phyloP scores from a whole-genome alignment of 2,329 filamentous ascomycete genomes.

The Fusarium sp. region DNA sequence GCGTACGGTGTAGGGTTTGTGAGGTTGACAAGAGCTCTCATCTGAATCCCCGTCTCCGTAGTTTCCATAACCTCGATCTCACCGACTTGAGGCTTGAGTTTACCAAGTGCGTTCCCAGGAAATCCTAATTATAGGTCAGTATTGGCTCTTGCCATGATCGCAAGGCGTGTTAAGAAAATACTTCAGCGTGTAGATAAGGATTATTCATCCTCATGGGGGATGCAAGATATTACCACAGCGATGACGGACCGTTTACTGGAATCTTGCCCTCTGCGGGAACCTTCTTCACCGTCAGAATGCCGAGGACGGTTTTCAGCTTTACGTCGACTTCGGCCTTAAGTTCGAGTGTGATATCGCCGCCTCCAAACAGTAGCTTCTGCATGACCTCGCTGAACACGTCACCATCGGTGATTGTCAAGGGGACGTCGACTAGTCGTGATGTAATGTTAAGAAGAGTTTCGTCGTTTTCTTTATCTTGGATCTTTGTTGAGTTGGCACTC shows the following conservation, averaged over 20 bases:
- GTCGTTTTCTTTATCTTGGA: constrained; percentile 63
- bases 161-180: constrained; percentile 45
- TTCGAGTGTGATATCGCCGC: constrained; percentile 72
- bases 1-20: constrained; percentile 92
- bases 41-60: constrained; percentile 72
- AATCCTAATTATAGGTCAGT: constrained; percentile 63
- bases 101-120: constrained; percentile 60
- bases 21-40: constrained; percentile 80
- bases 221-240: constrained; percentile 52
- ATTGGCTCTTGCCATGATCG: constrained; percentile 17
- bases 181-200: constrained; percentile 40
- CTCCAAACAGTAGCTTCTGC: constrained; percentile 81
- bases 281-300: constrained; percentile 80
- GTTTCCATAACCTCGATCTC: constrained; percentile 79
- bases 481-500: constrained; percentile 78
- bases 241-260: constrained; percentile 91
- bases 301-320: constrained; percentile 82
- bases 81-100: constrained; percentile 70
- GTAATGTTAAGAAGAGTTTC: constrained; percentile 75
- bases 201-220: constrained; percentile 41
- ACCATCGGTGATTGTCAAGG: constrained; percentile 82
- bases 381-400: constrained; percentile 83
- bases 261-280: constrained; percentile 88
- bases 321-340: constrained; percentile 86
- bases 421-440: constrained; percentile 79